These are phyloP conservation scores for Colletotrichum sp. DNA, from an alignment of 2,329 filamentous ascomycete species.

Conservation along the genomic window DNA sequence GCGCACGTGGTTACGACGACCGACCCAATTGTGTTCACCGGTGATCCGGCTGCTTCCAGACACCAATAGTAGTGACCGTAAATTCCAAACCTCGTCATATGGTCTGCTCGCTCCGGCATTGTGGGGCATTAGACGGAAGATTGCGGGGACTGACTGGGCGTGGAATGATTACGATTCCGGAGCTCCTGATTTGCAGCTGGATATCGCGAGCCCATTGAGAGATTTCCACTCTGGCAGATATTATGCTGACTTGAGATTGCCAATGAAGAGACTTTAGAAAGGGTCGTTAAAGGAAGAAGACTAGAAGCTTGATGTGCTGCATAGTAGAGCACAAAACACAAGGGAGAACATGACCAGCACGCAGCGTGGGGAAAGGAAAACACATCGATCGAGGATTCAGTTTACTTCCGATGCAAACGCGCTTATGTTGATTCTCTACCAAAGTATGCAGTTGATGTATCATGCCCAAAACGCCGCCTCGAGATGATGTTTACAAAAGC, in stretches of 20 bases:
- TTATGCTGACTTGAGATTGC: background rate
- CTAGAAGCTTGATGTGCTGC: background rate
- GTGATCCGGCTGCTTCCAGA: background rate
- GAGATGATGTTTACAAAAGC: background rate
- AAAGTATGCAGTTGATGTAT: background rate
- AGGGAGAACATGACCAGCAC: background rate
- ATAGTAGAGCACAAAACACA: background rate
- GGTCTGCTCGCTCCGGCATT: background rate
- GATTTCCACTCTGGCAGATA: background rate
- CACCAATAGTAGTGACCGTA: background rate
- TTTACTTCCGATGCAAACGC: background rate
- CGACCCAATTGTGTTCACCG: background rate
- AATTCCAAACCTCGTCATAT: background rate
- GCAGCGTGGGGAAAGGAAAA: background rate
- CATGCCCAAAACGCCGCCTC: background rate
- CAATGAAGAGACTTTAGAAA: background rate
- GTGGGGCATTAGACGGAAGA: background rate
- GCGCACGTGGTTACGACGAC: background rate
- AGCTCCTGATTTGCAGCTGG: background rate
- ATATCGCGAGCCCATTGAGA: background rate
- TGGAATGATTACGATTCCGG: background rate
- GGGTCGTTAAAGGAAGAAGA: accelerated
- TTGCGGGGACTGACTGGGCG: background rate
- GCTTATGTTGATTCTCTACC: background rate
- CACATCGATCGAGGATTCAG: background rate